These are phyloP conservation scores for Phaeosphaeriaceae sp. DNA, from an alignment of 2,329 filamentous ascomycete genomes.

Conservation along the genomic window DNA sequence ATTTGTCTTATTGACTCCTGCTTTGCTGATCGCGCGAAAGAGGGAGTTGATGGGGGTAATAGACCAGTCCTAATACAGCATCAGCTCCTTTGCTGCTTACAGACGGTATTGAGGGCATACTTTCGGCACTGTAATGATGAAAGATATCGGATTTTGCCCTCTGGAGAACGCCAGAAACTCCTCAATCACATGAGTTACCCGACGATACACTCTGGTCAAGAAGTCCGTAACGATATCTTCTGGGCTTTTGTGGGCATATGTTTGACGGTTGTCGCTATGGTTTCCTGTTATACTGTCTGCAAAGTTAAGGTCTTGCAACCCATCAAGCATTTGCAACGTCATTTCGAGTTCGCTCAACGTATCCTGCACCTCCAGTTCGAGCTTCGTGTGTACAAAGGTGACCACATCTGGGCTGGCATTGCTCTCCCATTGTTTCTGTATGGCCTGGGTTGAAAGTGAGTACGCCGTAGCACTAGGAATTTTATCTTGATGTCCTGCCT, in stretches of 20 bases:
- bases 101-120: background rate
- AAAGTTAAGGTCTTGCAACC: slow-evolving; percentile 37
- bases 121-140: background rate
- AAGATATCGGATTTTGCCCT: background rate
- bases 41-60: slow-evolving; percentile 39
- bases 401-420: slow-evolving; percentile 27
- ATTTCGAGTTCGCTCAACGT: slow-evolving; percentile 33
- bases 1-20: slow-evolving; percentile 33
- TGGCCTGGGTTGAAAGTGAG: slow-evolving; percentile 10
- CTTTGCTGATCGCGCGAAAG: slow-evolving; percentile 27
- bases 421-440: slow-evolving; percentile 31
- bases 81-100: background rate
- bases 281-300: background rate
- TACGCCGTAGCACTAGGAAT: slow-evolving; percentile 41
- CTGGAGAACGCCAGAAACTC: slow-evolving; percentile 3
- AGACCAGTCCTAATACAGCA: slow-evolving; percentile 31
- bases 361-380: slow-evolving; percentile 33
- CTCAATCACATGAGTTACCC: slow-evolving; percentile 16
- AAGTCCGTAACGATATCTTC: slow-evolving; percentile 40
- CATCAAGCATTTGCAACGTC: slow-evolving; percentile 33
- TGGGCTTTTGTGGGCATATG: slow-evolving; percentile 29
- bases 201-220: slow-evolving; percentile 27
- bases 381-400: slow-evolving; percentile 40
- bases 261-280: slow-evolving; percentile 14
- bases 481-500: slow-evolving; percentile 31